A percentile compares a stretch with the other conserved stretches of the same genome.
phyloP scores from a whole-genome alignment of 2,329 filamentous ascomycete genomes.

The Ophiocordyceps robertsii region DNA sequence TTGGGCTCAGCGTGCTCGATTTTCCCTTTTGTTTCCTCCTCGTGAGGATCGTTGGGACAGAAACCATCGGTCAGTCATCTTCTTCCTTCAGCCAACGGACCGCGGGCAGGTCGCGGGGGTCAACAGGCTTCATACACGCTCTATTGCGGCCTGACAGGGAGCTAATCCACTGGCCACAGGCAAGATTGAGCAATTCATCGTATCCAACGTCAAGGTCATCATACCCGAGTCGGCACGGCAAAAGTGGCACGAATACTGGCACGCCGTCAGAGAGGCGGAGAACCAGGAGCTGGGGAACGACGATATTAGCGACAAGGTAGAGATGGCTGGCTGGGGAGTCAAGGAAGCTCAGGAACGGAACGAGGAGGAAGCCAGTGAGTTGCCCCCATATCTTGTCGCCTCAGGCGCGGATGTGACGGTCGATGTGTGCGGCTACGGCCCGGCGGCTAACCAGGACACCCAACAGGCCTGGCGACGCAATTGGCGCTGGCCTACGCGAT shows the following conservation, averaged over 20 bases:
- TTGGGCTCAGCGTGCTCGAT: conserved; percentile 70
- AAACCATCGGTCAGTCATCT: conserved; percentile 55
- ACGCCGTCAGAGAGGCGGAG: conserved; percentile 32
- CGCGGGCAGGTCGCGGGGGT: no score
- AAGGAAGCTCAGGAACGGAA: conserved; percentile 48
- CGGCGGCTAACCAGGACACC: conserved; percentile 9
- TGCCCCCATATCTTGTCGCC: not conserved
- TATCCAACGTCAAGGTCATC: conserved; percentile 42
- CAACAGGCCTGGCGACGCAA: conserved; percentile 57
- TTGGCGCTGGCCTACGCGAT: conserved; percentile 89
- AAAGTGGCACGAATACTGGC: conserved; percentile 34
- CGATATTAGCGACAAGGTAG: conserved; percentile 29
- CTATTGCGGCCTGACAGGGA: not conserved
- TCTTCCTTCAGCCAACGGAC: not conserved
- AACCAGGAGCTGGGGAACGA: conserved; percentile 27
- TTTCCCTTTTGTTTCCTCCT: conserved; percentile 92
- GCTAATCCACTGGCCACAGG: conserved; percentile 23
- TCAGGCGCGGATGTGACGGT: not conserved
- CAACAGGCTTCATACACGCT: no score
- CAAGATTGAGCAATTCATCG: conserved; percentile 51
- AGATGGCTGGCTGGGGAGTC: conserved; percentile 46
- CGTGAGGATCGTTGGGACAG: conserved; percentile 70
- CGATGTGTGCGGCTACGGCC: not conserved
- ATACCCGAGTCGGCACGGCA: conserved; percentile 48
- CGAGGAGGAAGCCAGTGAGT: conserved; percentile 62